A percentile compares a stretch with the other conserved stretches of the same genome.
Evolutionary conservation across 805 yeast genomes (phyloP).

Genomic region (Maudiozyma barnettii): DNA sequence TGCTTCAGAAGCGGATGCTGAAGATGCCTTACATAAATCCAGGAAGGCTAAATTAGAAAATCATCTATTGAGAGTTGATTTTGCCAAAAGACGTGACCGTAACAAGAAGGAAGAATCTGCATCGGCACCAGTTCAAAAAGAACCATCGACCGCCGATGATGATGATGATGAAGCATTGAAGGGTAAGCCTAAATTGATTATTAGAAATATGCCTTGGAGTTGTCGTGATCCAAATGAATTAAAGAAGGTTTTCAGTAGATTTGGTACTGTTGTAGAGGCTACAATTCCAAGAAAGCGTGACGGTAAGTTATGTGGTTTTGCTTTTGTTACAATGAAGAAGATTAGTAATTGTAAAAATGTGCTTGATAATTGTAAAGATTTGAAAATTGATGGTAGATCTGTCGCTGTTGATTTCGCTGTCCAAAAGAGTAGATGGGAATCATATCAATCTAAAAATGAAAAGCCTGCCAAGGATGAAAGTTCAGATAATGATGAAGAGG

Average conservation of each 20-base stretch:
- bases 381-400: slow-evolving; percentile 79
- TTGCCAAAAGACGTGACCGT: slow-evolving; percentile 90
- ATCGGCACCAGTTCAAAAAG: slow-evolving; percentile 5
- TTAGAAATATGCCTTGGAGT: slow-evolving; percentile 95
- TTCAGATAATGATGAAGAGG: slow-evolving; percentile 33
- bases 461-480: slow-evolving; percentile 33
- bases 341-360: slow-evolving; percentile 70
- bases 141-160: slow-evolving; percentile 10
- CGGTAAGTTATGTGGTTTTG: slow-evolving; percentile 91
- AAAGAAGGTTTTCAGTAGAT: slow-evolving; percentile 59
- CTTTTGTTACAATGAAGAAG: slow-evolving; percentile 83
- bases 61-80: slow-evolving; percentile 62
- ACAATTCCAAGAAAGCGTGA: slow-evolving; percentile 80
- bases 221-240: slow-evolving; percentile 68
- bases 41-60: slow-evolving; percentile 58
- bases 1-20: slow-evolving; percentile 73
- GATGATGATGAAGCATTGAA: slow-evolving; percentile 38
- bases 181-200: slow-evolving; percentile 76
- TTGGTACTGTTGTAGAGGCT: slow-evolving; percentile 82
- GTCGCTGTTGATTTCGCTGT: slow-evolving; percentile 93
- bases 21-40: slow-evolving; percentile 58
- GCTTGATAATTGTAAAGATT: slow-evolving; percentile 59
- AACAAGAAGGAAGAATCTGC: slow-evolving; percentile 25
- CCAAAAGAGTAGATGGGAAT: slow-evolving; percentile 78
- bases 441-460: slow-evolving; percentile 37